phyloP scores from a whole-genome alignment of 208 protist species.

The Trypanosoma congolense region DNA sequence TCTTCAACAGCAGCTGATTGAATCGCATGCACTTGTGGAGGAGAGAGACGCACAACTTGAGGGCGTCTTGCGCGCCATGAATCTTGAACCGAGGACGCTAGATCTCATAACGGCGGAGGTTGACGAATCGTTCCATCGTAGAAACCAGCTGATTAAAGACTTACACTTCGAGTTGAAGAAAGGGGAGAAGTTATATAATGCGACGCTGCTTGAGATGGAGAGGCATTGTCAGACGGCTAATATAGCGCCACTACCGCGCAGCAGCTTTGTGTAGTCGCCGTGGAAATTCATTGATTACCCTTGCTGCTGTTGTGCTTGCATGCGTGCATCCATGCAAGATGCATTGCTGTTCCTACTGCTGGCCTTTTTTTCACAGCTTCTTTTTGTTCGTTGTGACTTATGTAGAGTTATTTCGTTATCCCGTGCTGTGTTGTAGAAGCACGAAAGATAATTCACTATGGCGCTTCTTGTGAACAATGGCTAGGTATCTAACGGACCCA shows the following conservation, averaged over 20 bases:
- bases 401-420: too few species aligned
- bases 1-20: constrained; percentile 75
- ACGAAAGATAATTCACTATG: too few species aligned
- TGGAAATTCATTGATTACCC: too few species aligned
- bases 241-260: constrained; percentile 45
- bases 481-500: too few species aligned
- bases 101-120: constrained; percentile 84
- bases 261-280: constrained; percentile 29
- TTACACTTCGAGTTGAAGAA: constrained; percentile 94
- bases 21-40: constrained; percentile 68
- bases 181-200: constrained; percentile 51
- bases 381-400: too few species aligned
- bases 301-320: too few species aligned
- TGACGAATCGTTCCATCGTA: constrained; percentile 86
- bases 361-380: too few species aligned
- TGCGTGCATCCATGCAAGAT: too few species aligned
- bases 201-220: constrained; percentile 75
- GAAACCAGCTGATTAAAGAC: constrained; percentile 94
- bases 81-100: constrained; percentile 89
- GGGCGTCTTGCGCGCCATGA: constrained; percentile 88
- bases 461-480: too few species aligned
- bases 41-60: constrained; percentile 86
- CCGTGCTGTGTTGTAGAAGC: too few species aligned
- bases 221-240: constrained; percentile 52
- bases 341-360: too few species aligned